Percentiles rank a stretch among this genome's conserved stretches.
Evolutionary conservation across 306 rosid genomes (phyloP).

Genomic region (Ormosia emarginata): DNA sequence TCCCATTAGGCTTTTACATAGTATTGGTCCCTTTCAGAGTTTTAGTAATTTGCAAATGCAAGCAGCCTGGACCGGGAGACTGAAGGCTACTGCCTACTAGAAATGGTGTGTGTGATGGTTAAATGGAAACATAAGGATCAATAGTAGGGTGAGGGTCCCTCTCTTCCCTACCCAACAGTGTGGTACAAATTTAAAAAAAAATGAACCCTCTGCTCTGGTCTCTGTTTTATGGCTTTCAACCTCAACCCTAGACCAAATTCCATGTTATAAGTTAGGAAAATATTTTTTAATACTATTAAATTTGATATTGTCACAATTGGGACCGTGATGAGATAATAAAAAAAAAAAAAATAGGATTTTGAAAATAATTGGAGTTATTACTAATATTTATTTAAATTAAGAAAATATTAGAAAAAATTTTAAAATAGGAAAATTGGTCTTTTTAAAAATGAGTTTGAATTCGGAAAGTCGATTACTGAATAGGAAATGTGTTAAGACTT

Average conservation of each 20-base stretch:
- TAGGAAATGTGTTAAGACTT: too few species aligned
- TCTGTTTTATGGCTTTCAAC: slow-evolving; percentile 29
- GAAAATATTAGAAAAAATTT: too few species aligned
- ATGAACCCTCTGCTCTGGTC: neutral
- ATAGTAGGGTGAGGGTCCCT: slow-evolving; percentile 31
- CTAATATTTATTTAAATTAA: too few species aligned
- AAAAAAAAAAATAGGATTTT: too few species aligned
- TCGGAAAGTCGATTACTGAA: too few species aligned
- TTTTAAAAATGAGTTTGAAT: too few species aligned
- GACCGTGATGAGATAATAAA: too few species aligned
- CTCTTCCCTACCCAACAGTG: slow-evolving; percentile 15
- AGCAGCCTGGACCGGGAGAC: neutral
- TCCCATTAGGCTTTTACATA: slow-evolving; percentile 17
- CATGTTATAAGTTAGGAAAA: neutral
- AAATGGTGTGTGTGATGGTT: slow-evolving; percentile 34
- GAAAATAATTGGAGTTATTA: too few species aligned
- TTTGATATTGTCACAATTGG: too few species aligned
- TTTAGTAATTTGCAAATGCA: neutral
- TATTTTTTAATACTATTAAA: too few species aligned
- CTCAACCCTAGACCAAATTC: slow-evolving; percentile 37
- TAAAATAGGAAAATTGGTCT: too few species aligned
- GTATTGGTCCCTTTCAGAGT: neutral
- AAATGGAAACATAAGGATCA: slow-evolving; percentile 31
- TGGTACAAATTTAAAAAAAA: slow-evolving; percentile 12
- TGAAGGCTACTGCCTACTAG: slow-evolving; percentile 6